Conservation (phyloP, 306 rosid genomes). For the Dryas alaskensis region DNA sequence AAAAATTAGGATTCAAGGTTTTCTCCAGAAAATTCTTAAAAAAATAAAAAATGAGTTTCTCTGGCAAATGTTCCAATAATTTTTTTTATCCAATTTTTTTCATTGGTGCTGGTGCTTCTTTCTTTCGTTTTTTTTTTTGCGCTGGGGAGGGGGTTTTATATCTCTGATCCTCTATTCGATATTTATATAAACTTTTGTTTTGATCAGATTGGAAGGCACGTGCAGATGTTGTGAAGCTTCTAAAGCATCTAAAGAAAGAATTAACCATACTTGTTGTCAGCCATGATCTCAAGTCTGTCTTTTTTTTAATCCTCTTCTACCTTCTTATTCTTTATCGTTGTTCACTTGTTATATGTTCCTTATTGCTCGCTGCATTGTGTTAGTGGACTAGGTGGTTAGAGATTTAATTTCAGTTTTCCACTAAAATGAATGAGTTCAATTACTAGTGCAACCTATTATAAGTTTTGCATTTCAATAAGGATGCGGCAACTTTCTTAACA, state of each 20-base stretch:
- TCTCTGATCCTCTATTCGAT: constrained; percentile 15
- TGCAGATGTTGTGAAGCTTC: constrained; percentile 82
- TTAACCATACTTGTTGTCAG: constrained; percentile 80
- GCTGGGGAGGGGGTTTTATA: neutral
- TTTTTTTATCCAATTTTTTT: neutral
- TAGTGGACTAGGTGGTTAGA: neutral
- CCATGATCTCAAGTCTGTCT: constrained; percentile 77
- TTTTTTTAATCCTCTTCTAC: constrained; percentile 9
- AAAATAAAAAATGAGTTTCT: no score
- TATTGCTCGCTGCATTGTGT: neutral
- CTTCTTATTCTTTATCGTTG: constrained; percentile 14
- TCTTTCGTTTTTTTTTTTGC: neutral
- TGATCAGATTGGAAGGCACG: constrained; percentile 93
- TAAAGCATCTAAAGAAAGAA: constrained; percentile 75
- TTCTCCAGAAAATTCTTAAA: neutral
- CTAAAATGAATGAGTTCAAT: neutral
- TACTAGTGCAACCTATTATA: neutral
- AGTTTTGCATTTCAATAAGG: neutral
- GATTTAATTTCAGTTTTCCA: neutral
- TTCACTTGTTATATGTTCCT: constrained; percentile 4
- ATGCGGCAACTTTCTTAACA: neutral
- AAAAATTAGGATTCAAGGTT: neutral
- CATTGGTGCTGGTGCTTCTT: neutral
- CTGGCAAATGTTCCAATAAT: neutral
- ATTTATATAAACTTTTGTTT: constrained; percentile 19